A percentile compares a stretch with the other conserved stretches of the same genome.
These are phyloP conservation scores for Waltergamsia citrina DNA, from an alignment of 2,329 filamentous ascomycete species.

Conservation along the genomic window DNA sequence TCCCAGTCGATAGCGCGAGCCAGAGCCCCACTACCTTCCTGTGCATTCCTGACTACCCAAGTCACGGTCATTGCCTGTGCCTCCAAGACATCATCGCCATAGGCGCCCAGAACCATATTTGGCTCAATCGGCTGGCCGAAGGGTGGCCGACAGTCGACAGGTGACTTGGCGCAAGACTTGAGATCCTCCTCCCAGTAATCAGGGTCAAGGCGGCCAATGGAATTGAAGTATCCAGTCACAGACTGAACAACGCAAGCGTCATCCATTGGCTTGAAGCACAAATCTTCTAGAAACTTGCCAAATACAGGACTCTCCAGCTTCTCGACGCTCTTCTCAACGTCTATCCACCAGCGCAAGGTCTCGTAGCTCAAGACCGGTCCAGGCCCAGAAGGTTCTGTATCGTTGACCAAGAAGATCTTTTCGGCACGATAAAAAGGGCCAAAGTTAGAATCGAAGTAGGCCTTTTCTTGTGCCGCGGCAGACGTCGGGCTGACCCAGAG, in stretches of 20 bases:
- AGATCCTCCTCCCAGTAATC: constrained; percentile 65
- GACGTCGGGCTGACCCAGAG: constrained; percentile 97
- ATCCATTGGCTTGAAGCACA: constrained; percentile 91
- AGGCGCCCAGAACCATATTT: constrained; percentile 78
- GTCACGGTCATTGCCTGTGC: constrained; percentile 78
- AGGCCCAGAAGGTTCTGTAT: constrained; percentile 52
- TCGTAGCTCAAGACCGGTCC: constrained; percentile 82
- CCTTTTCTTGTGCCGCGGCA: constrained; percentile 82
- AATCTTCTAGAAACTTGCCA: constrained; percentile 64
- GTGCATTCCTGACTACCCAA: constrained; percentile 87
- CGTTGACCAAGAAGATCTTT: constrained; percentile 89
- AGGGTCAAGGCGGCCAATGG: constrained; percentile 29
- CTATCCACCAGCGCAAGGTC: constrained; percentile 88
- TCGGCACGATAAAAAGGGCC: constrained; percentile 93
- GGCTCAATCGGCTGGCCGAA: constrained; percentile 86
- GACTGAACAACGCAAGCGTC: constrained; percentile 89
- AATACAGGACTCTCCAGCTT: constrained; percentile 61
- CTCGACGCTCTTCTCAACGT: constrained; percentile 69
- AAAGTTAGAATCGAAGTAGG: constrained; percentile 87
- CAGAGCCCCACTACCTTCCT: constrained; percentile 62
- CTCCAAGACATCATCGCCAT: constrained; percentile 57
- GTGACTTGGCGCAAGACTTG: constrained; percentile 64
- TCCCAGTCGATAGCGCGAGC: constrained; percentile 84
- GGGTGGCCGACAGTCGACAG: constrained; percentile 75
- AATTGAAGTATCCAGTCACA: constrained; percentile 78